These are phyloP conservation scores for Trypanosoma mega DNA, from an alignment of 208 protist genomes.

Conservation along the genomic window DNA sequence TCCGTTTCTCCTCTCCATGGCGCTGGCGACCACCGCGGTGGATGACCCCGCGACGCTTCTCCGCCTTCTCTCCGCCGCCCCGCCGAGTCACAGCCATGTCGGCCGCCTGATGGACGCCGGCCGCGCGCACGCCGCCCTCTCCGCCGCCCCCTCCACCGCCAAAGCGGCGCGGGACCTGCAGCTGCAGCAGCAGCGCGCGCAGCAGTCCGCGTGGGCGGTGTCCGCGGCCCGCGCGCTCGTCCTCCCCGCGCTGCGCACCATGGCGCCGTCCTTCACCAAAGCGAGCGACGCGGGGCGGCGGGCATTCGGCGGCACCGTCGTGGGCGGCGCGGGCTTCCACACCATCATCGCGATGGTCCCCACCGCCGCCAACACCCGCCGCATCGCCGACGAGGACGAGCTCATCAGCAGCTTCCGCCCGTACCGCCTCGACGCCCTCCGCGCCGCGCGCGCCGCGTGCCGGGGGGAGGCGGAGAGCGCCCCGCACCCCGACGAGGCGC, in stretches of 20 bases:
- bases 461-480: slow-evolving; percentile 39
- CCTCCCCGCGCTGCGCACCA: slow-evolving; percentile 57
- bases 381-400: slow-evolving; percentile 76
- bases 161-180: slow-evolving; percentile 48
- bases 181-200: slow-evolving; percentile 46
- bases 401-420: slow-evolving; percentile 82
- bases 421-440: slow-evolving; percentile 68
- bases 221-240: slow-evolving; percentile 29
- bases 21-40: slow-evolving; percentile 6
- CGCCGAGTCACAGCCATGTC: slow-evolving; percentile 59
- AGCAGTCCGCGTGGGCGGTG: slow-evolving; percentile 39
- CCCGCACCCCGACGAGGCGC: slow-evolving; percentile 69
- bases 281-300: slow-evolving; percentile 58
- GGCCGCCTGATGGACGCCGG: slow-evolving; percentile 60
- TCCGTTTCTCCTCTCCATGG: background rate
- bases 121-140: slow-evolving; percentile 34
- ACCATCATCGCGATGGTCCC: slow-evolving; percentile 65
- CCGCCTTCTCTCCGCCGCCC: slow-evolving; percentile 42
- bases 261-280: slow-evolving; percentile 74
- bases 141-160: slow-evolving; percentile 43
- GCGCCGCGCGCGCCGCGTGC: slow-evolving; percentile 42
- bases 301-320: slow-evolving; percentile 56
- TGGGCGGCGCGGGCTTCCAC: slow-evolving; percentile 62
- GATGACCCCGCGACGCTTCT: slow-evolving; percentile 57
- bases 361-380: slow-evolving; percentile 45